These are phyloP conservation scores for Leccinum disarticulatum DNA, from an alignment of 768 basidiomycete species.

Conservation along the genomic window DNA sequence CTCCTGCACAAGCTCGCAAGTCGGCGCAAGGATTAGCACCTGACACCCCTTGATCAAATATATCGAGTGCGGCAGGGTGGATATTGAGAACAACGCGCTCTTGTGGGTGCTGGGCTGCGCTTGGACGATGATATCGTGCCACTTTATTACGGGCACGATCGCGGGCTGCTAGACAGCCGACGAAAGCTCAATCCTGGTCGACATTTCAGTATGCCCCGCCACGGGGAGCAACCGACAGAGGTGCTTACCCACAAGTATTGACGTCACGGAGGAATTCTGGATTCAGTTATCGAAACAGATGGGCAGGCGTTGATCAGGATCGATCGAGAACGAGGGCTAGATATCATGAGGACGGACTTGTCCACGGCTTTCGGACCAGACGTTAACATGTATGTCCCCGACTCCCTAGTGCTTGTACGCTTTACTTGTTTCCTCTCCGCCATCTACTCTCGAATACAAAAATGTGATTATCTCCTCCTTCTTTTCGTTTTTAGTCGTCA, in stretches of 20 bases:
- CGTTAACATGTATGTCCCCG: too few species aligned
- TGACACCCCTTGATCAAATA: slow-evolving; percentile 84
- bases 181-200: slow-evolving; percentile 82
- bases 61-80: slow-evolving; percentile 93
- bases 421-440: too few species aligned
- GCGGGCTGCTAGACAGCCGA: slow-evolving; percentile 99
- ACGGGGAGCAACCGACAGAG: not conserved
- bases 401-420: too few species aligned
- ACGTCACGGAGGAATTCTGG: slow-evolving; percentile 95
- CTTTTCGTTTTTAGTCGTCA: too few species aligned
- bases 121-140: slow-evolving; percentile 97
- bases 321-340: not conserved
- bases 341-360: slow-evolving; percentile 63
- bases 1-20: slow-evolving; percentile 74
- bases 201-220: not conserved
- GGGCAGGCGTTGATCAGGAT: slow-evolving; percentile 21
- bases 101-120: slow-evolving; percentile 99
- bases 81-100: slow-evolving; percentile 99
- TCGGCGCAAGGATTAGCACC: slow-evolving; percentile 94
- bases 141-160: slow-evolving; percentile 96
- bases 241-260: slow-evolving; percentile 89
- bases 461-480: too few species aligned
- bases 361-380: slow-evolving; percentile 92
- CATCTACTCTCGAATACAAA: too few species aligned
- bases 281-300: slow-evolving; percentile 90